Conservation (phyloP, 2,329 filamentous ascomycete genomes). For the Paecilomyces variotii region DNA sequence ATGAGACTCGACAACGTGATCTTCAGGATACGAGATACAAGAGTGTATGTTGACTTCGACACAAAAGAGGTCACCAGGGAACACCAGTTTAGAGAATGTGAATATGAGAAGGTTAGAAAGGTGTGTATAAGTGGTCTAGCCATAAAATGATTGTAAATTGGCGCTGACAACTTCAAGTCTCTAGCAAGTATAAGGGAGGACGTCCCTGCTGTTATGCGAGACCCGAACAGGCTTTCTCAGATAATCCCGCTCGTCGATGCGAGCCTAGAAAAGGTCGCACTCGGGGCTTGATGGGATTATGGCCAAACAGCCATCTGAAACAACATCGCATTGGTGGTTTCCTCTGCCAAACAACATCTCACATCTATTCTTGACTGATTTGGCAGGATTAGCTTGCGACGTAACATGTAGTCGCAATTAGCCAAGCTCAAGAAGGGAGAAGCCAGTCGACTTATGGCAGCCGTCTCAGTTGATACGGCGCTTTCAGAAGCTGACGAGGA, state of each 20-base stretch:
- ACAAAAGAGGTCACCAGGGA: slow-evolving; percentile 74
- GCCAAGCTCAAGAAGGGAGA: not conserved
- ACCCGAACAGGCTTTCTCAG: slow-evolving; percentile 67
- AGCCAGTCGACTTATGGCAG: not conserved
- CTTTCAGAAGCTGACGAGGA: not conserved
- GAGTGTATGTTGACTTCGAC: slow-evolving; percentile 84
- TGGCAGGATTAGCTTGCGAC: not conserved
- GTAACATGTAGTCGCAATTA: not conserved
- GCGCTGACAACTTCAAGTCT: slow-evolving; percentile 24
- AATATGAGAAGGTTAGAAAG: slow-evolving; percentile 66
- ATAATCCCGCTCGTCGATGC: slow-evolving; percentile 65
- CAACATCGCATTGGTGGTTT: not conserved
- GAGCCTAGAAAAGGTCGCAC: slow-evolving; percentile 49
- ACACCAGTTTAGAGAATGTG: slow-evolving; percentile 80
- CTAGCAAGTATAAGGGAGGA: slow-evolving; percentile 59
- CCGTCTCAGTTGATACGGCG: not conserved
- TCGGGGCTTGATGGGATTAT: slow-evolving; percentile 11
- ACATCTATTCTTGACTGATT: not conserved
- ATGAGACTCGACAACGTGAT: slow-evolving; percentile 89
- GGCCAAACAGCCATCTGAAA: not conserved
- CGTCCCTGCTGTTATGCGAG: slow-evolving; percentile 66
- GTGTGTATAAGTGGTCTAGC: slow-evolving; percentile 38
- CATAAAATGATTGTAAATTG: not conserved
- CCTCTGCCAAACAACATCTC: slow-evolving; percentile 15
- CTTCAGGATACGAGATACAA: slow-evolving; percentile 77